Evolutionary conservation across 768 basidiomycete species (phyloP).

Genomic region (Neoboletus brunneissimus): DNA sequence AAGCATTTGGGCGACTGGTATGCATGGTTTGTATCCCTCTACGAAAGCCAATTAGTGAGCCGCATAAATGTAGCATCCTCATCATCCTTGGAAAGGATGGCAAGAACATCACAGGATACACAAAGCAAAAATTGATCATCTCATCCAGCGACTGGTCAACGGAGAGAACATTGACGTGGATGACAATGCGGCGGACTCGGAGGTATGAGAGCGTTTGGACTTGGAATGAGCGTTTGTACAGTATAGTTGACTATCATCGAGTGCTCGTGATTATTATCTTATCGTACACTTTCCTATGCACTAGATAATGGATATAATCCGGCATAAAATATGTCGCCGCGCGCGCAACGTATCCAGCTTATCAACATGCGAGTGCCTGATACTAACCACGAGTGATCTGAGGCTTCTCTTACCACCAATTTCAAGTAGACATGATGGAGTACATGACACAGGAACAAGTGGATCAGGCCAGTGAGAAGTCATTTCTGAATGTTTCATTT

Average conservation of each 20-base stretch:
- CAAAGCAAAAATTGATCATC: slow-evolving; percentile 81
- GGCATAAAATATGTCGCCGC: not conserved
- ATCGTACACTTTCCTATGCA: slow-evolving; percentile 7
- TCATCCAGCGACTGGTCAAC: slow-evolving; percentile 56
- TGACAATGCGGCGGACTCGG: slow-evolving; percentile 26
- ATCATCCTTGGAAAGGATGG: slow-evolving; percentile 95
- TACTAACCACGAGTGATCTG: not conserved
- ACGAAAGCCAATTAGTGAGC: not conserved
- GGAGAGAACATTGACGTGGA: slow-evolving; percentile 52
- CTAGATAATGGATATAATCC: slow-evolving; percentile 7
- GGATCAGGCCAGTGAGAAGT: slow-evolving; percentile 43
- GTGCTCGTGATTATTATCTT: slow-evolving; percentile 8
- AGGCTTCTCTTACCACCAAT: not conserved
- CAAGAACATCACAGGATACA: slow-evolving; percentile 90
- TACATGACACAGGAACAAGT: slow-evolving; percentile 58
- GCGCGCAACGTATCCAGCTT: not conserved
- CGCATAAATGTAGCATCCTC: slow-evolving; percentile 57
- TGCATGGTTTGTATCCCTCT: slow-evolving; percentile 20
- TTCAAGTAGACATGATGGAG: slow-evolving; percentile 21
- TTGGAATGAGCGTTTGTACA: slow-evolving; percentile 3
- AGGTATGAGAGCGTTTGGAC: slow-evolving; percentile 16
- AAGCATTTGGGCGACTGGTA: slow-evolving; percentile 71
- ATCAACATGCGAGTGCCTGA: not conserved
- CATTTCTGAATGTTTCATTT: not conserved
- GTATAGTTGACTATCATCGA: not conserved